A percentile compares a stretch with the other conserved stretches of the same genome.
Evolutionary conservation across 257 asterid genomes (phyloP).

Genomic region (Striga asiatica): DNA sequence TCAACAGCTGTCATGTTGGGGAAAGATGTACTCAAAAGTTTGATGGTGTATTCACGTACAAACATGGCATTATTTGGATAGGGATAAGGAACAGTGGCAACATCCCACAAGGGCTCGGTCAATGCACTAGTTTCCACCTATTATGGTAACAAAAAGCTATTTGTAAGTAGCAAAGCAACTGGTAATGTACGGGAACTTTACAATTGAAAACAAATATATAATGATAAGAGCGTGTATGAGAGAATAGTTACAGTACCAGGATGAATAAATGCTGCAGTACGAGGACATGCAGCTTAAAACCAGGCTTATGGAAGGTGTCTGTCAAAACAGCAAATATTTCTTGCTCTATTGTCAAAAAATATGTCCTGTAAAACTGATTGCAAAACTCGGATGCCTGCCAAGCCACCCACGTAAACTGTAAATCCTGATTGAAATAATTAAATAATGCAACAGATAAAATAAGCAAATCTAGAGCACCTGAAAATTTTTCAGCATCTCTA

Average conservation of each 20-base stretch:
- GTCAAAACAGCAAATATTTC: slow-evolving; percentile 89
- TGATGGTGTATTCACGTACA: slow-evolving; percentile 78
- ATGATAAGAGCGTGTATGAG: too few relatives aligned
- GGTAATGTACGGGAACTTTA: too few relatives aligned
- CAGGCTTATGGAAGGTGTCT: slow-evolving; percentile 94
- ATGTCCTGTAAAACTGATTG: slow-evolving; percentile 74
- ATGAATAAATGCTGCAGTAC: slow-evolving; percentile 76
- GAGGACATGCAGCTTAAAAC: slow-evolving; percentile 86
- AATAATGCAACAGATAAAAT: not conserved
- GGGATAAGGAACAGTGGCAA: slow-evolving; percentile 48
- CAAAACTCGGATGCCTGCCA: slow-evolving; percentile 77
- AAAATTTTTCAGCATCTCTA: slow-evolving; percentile 90
- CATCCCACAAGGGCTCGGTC: slow-evolving; percentile 94
- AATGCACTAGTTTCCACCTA: slow-evolving; percentile 67
- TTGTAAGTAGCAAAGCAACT: slow-evolving; percentile 2
- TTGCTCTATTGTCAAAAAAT: slow-evolving; percentile 81
- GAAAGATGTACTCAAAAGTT: slow-evolving; percentile 79
- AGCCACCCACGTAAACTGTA: slow-evolving; percentile 16
- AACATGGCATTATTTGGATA: slow-evolving; percentile 65
- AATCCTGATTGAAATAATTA: slow-evolving; percentile 1
- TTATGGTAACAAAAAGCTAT: slow-evolving; percentile 8
- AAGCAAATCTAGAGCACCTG: slow-evolving; percentile 40
- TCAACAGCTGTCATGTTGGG: slow-evolving; percentile 90
- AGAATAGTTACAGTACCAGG: slow-evolving; percentile 41
- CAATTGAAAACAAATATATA: not conserved